These are phyloP conservation scores for Acrocalymma vagum DNA, from an alignment of 2,329 filamentous ascomycete genomes.

Conservation along the genomic window DNA sequence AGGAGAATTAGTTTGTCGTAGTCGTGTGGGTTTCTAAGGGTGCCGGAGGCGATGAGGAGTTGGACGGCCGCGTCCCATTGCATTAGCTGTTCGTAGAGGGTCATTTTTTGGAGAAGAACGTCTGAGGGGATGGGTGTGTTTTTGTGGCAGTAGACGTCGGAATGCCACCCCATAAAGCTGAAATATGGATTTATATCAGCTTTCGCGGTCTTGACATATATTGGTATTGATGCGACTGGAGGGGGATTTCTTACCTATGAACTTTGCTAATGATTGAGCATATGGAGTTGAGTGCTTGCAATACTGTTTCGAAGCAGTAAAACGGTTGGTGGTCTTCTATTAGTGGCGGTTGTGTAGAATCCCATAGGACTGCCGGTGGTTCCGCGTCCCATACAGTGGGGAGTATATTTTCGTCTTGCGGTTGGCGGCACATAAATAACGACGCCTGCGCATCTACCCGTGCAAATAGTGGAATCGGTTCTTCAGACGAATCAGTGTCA, in stretches of 20 bases:
- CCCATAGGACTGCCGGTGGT: no score
- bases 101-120: conserved; percentile 9
- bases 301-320: no score
- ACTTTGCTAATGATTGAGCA: no score
- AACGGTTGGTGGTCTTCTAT: no score
- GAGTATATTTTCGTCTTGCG: background rate
- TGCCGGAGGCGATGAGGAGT: conserved; percentile 6
- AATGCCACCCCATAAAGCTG: conserved; percentile 11
- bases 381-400: no score
- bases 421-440: conserved; percentile 6
- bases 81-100: conserved; percentile 11
- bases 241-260: no score
- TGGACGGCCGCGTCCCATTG: conserved; percentile 16
- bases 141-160: conserved; percentile 9
- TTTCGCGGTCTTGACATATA: no score
- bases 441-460: conserved; percentile 16
- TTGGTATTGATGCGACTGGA: no score
- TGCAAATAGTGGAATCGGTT: conserved; percentile 18
- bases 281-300: no score
- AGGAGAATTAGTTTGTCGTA: conserved; percentile 16
- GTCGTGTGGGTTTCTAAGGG: conserved; percentile 1
- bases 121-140: no score
- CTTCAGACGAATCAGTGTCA: conserved; percentile 13
- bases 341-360: no score
- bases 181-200: background rate